Conservation (phyloP, 352 stramenopile genomes). For the Phytophthora idaei region DNA sequence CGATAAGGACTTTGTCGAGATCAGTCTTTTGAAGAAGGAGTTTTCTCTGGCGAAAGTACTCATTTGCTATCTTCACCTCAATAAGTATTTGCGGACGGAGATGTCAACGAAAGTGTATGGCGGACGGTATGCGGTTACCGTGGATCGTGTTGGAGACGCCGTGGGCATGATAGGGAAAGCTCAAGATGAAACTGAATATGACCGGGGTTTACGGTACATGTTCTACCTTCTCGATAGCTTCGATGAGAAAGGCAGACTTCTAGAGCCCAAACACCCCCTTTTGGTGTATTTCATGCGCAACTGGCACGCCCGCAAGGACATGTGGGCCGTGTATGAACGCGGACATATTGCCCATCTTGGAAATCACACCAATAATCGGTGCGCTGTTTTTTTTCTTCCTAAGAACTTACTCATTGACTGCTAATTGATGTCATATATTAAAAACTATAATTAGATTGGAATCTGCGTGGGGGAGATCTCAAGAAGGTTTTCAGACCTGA, state of each 20-base stretch:
- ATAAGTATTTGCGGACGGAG: background rate
- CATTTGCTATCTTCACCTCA: background rate
- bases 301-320: conserved; percentile 2
- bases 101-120: background rate
- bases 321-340: conserved; percentile 1
- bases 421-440: too few species aligned
- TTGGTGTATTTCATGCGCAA: background rate
- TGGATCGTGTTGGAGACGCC: background rate
- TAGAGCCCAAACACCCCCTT: background rate
- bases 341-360: background rate
- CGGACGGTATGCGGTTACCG: background rate
- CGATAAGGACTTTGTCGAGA: background rate
- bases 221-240: background rate
- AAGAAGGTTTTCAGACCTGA: conserved; percentile 1
- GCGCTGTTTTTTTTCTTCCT: background rate
- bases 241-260: background rate
- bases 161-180: conserved; percentile 2
- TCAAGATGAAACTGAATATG: background rate
- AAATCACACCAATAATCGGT: conserved; percentile 2
- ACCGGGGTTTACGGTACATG: background rate
- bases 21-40: background rate
- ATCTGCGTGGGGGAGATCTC: conserved; percentile 2
- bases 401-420: too few species aligned
- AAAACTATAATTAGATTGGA: background rate
- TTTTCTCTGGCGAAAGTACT: background rate